Evolutionary conservation across 1,284 basidiomycete species (phyloP).

Genomic region (Cystobasidium slooffiae): DNA sequence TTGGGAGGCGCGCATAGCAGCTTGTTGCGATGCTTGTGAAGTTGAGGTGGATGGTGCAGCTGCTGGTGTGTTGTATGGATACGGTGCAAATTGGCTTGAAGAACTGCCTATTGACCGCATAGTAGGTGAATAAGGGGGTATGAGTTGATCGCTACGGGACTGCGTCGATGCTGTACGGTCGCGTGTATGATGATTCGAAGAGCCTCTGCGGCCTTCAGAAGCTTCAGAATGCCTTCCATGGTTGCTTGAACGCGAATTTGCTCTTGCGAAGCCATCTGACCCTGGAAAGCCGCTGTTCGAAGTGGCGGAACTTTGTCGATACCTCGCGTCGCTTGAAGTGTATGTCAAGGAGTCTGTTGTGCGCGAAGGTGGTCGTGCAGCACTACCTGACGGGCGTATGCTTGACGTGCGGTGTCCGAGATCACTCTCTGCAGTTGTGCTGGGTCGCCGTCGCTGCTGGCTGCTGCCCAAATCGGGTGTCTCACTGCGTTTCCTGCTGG

Average conservation of each 20-base stretch:
- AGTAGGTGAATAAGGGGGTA: conserved; percentile 31
- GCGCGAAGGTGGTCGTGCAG: background rate
- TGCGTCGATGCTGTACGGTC: conserved; percentile 1
- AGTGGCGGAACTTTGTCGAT: conserved; percentile 17
- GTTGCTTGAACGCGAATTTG: conserved; percentile 9
- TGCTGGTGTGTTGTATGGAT: conserved; percentile 14
- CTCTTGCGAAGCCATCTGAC: background rate
- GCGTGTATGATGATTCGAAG: background rate
- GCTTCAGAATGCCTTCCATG: conserved; percentile 3
- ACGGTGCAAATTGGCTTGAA: conserved; percentile 13
- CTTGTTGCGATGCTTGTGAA: background rate
- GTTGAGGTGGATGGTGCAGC: background rate
- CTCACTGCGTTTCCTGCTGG: conserved; percentile 15
- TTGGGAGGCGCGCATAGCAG: conserved; percentile 24
- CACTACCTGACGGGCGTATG: background rate
- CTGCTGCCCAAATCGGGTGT: conserved; percentile 2
- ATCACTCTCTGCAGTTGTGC: conserved; percentile 25
- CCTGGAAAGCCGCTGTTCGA: conserved; percentile 2
- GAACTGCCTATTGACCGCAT: conserved; percentile 27
- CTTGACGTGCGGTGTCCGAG: background rate
- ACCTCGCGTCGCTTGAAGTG: conserved; percentile 2
- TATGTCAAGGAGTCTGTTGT: background rate
- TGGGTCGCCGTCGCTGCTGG: conserved; percentile 18
- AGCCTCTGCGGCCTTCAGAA: background rate
- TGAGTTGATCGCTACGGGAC: conserved; percentile 3